A percentile compares a stretch with the other conserved stretches of the same genome.
These are phyloP conservation scores for Mychonastes homosphaera DNA, from an alignment of 139 green algal genomes.

Conservation along the genomic window DNA sequence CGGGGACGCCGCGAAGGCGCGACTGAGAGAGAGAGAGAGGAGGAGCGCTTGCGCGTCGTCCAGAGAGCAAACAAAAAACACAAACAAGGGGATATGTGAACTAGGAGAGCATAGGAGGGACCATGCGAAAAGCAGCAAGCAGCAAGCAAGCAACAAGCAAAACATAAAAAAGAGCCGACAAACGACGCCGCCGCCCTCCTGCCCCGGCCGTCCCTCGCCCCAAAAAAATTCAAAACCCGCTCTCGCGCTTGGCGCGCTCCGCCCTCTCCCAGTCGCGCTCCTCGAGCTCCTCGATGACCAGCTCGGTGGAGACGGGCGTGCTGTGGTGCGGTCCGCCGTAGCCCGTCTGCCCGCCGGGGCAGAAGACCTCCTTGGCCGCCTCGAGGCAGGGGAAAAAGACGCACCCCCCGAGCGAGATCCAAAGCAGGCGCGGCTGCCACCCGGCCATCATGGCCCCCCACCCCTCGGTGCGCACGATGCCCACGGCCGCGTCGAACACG, in stretches of 20 bases:
- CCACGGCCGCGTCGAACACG: constrained; percentile 36
- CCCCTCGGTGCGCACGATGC: constrained; percentile 76
- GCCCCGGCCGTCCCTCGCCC: too few species aligned
- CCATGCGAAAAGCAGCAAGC: too few species aligned
- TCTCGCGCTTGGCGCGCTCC: neutral
- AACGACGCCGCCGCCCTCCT: too few species aligned
- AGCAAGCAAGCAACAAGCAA: too few species aligned
- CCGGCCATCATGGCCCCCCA: constrained; percentile 71
- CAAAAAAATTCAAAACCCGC: too few species aligned
- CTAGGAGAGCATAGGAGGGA: too few species aligned
- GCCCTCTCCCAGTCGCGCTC: neutral
- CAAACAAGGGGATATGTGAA: too few species aligned
- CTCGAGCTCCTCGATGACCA: constrained; percentile 22
- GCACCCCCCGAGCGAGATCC: constrained; percentile 89
- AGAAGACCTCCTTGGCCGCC: constrained; percentile 37
- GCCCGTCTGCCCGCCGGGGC: constrained; percentile 21
- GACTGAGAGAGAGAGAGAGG: too few species aligned
- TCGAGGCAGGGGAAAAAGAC: constrained; percentile 81
- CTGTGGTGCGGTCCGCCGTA: constrained; percentile 2
- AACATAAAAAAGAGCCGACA: too few species aligned
- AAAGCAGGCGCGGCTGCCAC: constrained; percentile 87
- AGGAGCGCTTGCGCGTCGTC: too few species aligned
- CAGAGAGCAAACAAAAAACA: too few species aligned
- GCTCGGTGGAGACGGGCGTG: constrained; percentile 1
- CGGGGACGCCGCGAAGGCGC: too few species aligned